A percentile compares a stretch with the other conserved stretches of the same genome.
Conservation (phyloP, 208 protist species). For the Wallacemonas rigidus region DNA sequence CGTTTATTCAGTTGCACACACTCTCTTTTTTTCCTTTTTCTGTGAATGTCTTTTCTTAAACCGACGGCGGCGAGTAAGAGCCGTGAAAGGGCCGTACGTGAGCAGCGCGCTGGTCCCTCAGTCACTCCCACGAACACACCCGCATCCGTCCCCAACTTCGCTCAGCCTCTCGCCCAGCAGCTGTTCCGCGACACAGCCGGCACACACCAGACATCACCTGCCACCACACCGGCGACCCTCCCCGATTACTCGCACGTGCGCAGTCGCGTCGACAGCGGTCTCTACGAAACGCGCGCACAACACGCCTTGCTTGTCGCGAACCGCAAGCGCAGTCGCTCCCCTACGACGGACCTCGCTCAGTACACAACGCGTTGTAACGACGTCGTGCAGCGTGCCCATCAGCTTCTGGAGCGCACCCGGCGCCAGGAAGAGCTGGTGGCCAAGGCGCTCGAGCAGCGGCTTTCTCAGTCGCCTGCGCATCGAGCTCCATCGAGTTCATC, state of each 20-base stretch:
- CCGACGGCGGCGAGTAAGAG: constrained; percentile 30
- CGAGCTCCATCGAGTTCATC: constrained; percentile 20
- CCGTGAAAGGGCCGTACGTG: constrained; percentile 22
- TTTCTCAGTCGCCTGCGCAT: constrained; percentile 33
- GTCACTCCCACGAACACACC: neutral
- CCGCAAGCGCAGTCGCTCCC: constrained; percentile 30
- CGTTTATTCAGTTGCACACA: neutral
- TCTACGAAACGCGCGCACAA: constrained; percentile 9
- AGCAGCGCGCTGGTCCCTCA: neutral
- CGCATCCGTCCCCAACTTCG: constrained; percentile 4
- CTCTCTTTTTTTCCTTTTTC: neutral
- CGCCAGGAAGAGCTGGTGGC: constrained; percentile 36
- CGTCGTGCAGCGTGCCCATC: constrained; percentile 50
- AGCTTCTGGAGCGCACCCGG: constrained; percentile 44
- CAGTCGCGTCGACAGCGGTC: constrained; percentile 25
- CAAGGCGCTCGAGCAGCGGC: constrained; percentile 38
- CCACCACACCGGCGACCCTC: neutral
- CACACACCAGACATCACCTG: neutral
- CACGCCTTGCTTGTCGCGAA: constrained; percentile 3
- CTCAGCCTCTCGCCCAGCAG: constrained; percentile 16
- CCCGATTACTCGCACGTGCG: constrained; percentile 16
- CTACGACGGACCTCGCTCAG: constrained; percentile 26
- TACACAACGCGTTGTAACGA: constrained; percentile 41
- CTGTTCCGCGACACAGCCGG: neutral
- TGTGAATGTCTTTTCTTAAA: constrained; percentile 29